These are phyloP conservation scores for Tylopilus subfusipes DNA, from an alignment of 768 basidiomycete species.

Conservation along the genomic window DNA sequence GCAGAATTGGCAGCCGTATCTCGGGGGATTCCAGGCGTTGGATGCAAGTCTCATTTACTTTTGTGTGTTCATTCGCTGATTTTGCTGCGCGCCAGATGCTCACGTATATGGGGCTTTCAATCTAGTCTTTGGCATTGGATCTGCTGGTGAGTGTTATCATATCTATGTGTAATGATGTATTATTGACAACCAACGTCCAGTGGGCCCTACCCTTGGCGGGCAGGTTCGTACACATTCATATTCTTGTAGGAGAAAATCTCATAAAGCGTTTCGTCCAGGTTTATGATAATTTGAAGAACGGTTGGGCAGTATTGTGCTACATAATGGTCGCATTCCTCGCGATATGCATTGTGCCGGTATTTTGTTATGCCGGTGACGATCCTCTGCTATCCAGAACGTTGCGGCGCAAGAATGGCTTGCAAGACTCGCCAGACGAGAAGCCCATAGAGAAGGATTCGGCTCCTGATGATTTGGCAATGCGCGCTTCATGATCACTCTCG, in stretches of 20 bases:
- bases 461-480: neutral
- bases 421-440: neutral
- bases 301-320: constrained; percentile 60
- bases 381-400: constrained; percentile 35
- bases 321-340: constrained; percentile 43
- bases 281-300: constrained; percentile 50
- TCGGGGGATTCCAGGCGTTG: constrained; percentile 55
- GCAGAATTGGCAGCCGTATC: constrained; percentile 65
- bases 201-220: constrained; percentile 73
- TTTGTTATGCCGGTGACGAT: constrained; percentile 48
- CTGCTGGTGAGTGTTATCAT: constrained; percentile 43
- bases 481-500: neutral
- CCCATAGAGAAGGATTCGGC: neutral
- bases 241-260: neutral
- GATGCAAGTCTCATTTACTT: constrained; percentile 46
- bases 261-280: constrained; percentile 38
- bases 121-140: constrained; percentile 62
- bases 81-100: constrained; percentile 46
- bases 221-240: constrained; percentile 42
- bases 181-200: constrained; percentile 32
- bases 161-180: neutral
- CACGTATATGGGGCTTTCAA: constrained; percentile 77
- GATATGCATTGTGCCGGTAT: constrained; percentile 37
- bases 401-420: constrained; percentile 15
- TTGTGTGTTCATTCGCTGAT: neutral